A percentile compares a stretch with the other conserved stretches of the same genome.
These are phyloP conservation scores for Thelephora ganbajun DNA, from an alignment of 768 basidiomycete species.

Conservation along the genomic window DNA sequence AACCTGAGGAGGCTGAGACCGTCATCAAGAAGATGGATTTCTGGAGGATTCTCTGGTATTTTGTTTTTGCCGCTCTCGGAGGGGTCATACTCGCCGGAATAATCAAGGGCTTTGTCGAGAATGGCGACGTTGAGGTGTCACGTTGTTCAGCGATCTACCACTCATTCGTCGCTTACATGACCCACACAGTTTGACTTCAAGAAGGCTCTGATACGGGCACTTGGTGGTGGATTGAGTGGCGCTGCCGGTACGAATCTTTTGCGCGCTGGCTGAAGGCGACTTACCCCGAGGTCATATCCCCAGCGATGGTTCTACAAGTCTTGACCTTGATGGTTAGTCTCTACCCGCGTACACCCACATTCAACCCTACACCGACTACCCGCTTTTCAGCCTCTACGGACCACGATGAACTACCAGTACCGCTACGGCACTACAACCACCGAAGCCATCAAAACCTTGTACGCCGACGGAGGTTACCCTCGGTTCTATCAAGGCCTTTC, in stretches of 20 bases:
- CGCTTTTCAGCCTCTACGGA: constrained; percentile 63
- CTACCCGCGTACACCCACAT: neutral
- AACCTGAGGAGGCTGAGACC: constrained; percentile 3
- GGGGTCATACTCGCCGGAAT: constrained; percentile 32
- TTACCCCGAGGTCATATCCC: constrained; percentile 4
- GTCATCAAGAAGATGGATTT: constrained; percentile 12
- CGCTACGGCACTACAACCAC: constrained; percentile 71
- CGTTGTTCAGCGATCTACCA: neutral
- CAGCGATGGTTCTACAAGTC: constrained; percentile 92
- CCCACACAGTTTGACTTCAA: constrained; percentile 58
- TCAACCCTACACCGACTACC: constrained; percentile 4
- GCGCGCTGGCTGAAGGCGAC: neutral
- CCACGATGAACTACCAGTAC: constrained; percentile 96
- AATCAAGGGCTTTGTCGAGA: constrained; percentile 58
- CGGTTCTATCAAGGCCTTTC: constrained; percentile 82
- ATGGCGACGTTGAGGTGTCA: constrained; percentile 53
- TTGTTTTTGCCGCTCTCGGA: constrained; percentile 21
- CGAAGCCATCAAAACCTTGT: constrained; percentile 50
- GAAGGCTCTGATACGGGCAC: constrained; percentile 65
- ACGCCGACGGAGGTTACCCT: constrained; percentile 63
- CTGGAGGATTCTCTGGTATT: constrained; percentile 19
- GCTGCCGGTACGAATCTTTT: constrained; percentile 44
- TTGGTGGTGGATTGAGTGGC: constrained; percentile 85
- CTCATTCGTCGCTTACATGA: neutral
- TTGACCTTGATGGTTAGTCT: constrained; percentile 57